These are phyloP conservation scores for Leishmania braziliensis DNA, from an alignment of 208 protist genomes.

Conservation along the genomic window DNA sequence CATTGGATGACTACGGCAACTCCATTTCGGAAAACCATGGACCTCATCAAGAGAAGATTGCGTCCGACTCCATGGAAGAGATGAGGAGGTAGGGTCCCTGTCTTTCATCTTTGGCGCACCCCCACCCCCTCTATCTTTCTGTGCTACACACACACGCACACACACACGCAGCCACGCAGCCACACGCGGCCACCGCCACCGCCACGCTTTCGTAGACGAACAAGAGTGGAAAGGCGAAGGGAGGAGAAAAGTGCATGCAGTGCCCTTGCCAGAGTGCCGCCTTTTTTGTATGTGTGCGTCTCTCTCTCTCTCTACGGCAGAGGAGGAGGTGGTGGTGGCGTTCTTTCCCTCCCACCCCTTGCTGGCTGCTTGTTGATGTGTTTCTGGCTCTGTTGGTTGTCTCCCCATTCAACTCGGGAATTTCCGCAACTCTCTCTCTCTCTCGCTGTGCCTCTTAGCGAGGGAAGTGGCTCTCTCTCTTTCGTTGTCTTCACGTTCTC, in stretches of 20 bases:
- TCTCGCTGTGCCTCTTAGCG: neutral
- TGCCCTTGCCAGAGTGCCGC: neutral
- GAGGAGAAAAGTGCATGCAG: neutral
- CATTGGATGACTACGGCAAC: slow-evolving; percentile 56
- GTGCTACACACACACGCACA: neutral
- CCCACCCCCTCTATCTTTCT: neutral
- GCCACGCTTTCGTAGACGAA: no score
- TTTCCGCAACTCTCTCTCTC: neutral
- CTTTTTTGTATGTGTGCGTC: neutral
- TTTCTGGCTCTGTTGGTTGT: neutral
- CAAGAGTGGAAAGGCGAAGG: neutral
- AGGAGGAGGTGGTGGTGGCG: neutral
- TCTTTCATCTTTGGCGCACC: neutral
- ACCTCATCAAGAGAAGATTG: neutral
- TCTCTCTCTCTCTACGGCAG: neutral
- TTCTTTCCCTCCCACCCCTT: neutral
- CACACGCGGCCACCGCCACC: no score
- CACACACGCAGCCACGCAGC: no score
- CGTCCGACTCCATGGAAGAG: neutral
- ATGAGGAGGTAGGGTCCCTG: neutral
- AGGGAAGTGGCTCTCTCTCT: no score
- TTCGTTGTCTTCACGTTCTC: neutral
- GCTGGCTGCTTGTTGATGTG: neutral
- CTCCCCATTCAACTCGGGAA: neutral
- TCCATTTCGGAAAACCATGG: slow-evolving; percentile 21